phyloP scores from a whole-genome alignment of 345 rosid genomes.

The Aurinia saxatilis region DNA sequence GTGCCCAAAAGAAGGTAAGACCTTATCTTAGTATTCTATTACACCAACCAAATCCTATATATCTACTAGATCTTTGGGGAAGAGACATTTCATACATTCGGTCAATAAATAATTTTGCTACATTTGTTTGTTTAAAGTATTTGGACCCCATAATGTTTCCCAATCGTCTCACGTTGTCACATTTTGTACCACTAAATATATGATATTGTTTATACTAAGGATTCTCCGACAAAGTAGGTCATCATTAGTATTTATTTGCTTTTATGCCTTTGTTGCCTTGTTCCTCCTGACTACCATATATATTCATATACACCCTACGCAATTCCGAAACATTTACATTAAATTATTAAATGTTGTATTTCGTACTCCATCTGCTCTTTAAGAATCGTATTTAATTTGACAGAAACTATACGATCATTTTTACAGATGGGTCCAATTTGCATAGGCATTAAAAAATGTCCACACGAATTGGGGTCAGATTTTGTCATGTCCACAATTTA shows the following conservation, averaged over 20 bases:
- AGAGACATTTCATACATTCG: conserved; percentile 11
- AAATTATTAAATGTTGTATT: neutral
- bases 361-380: neutral
- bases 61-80: neutral
- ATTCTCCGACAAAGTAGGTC: conserved; percentile 32
- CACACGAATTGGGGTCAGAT: neutral
- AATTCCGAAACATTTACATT: neutral
- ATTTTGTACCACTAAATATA: conserved; percentile 25
- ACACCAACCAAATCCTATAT: neutral
- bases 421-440: conserved; percentile 2
- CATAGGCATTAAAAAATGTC: neutral
- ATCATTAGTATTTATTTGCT: conserved; percentile 24
- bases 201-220: conserved; percentile 25
- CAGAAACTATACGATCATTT: neutral
- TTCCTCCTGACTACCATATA: conserved; percentile 10
- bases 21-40: conserved; percentile 4
- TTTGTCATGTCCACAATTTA: too few relatives aligned
- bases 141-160: conserved; percentile 21
- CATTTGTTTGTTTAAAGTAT: neutral
- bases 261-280: conserved; percentile 17
- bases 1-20: neutral
- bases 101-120: neutral
- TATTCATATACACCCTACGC: neutral
- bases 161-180: conserved; percentile 30
- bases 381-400: conserved; percentile 12